Base-by-base conservation (phyloP, 257 asterid species). In the Misopates orontium region DNA sequence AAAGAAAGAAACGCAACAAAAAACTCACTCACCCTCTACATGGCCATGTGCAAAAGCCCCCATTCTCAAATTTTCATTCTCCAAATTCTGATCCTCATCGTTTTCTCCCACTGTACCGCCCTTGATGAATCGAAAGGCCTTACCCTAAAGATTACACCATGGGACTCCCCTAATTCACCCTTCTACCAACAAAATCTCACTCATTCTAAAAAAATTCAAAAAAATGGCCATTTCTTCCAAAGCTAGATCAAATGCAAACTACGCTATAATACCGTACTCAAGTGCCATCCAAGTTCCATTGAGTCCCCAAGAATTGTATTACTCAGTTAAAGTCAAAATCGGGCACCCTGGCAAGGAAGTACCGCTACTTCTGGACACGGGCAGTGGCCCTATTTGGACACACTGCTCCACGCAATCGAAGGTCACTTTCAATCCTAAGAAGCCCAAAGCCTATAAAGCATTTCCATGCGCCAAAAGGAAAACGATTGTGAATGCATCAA, bases 151-250 rank as follows among this genome's bases (percentile, higher is more conserved):
- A 72, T 67, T 21, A 42, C 53, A 60, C 73, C 73, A 53, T 73
- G 78, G 78, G 73, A 73, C 66, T 73, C 78, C 36, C 78, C 73
- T 8, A 31, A 55, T 3, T 73, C 78, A 49, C 66, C 78, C 14
- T 31, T 73, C 5, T 61, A 67, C 70, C 70, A 56, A 12, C 73
- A 52, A 60, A 67, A 67, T 36, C 73, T 73, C 64, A 61, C 70
- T 11, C 78, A 44, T n/a, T 36, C 42, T 64, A 17, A 69, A 70
- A 2, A 70, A 70, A 19, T 20, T 62, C 17, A 50, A 62, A 4
- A 62, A 41, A 41, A 70, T 70, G 75, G 57, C 24, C 66, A 51
- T 60, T 20, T 70, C 75, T 59, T 70, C 75, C 47, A 39, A 20
- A 61, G 16, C 75, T 24, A 53, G 49, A 15, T 55, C 67, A 36